Base-by-base conservation (phyloP, 106 monocot genomes). In the Triglochin maritima region DNA sequence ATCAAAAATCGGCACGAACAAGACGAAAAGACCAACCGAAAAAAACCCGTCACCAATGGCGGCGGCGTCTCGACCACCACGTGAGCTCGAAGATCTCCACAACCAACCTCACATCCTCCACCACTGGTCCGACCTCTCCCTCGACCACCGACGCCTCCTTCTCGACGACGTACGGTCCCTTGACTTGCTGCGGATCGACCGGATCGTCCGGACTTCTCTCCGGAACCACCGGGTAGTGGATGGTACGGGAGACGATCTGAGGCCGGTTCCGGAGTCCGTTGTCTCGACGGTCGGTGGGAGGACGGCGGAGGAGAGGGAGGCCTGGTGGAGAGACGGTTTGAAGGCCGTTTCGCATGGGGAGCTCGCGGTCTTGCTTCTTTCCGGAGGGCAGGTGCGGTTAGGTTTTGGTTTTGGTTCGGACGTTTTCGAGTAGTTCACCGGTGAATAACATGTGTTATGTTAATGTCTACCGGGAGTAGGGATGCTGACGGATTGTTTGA, bases 291-390 rank as follows among this genome's bases (percentile, higher is more conserved):
- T 84, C 58, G 90, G 88, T 57, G 83, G 78, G 15, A 85, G 96
- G 78, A 86, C 78, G 49, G 45, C 51, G 2, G 79, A 66, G 50
- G 85, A 81, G 29, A 86, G 75, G 75, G 96, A 96, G 68, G 73
- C 79, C 56, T 96, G 90, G 96, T 96, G 90, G 87, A 96, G 91
- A 73, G 82, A 66, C 63, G 96, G 96, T 48, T 57, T 96, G 74
- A 96, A 88, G 83, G 87, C 96, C 63, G 86, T 96, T 49, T 86
- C 83, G 9, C 90, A 96, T 79, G 96, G 96, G 55, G 91, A 91
- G 60, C 71, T 96, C 63, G 90, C 96, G 29, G 90, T 96, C 10
- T 86, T 96, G 61, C 90, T 96, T 78, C 78, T 96, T 15, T 82
- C 96, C 49, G 96, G 96, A 54, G 96, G 96, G 57, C 96, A 96